These are phyloP conservation scores for Pyracantha coccinea DNA, from an alignment of 331 rosid genomes.

Conservation along the genomic window DNA sequence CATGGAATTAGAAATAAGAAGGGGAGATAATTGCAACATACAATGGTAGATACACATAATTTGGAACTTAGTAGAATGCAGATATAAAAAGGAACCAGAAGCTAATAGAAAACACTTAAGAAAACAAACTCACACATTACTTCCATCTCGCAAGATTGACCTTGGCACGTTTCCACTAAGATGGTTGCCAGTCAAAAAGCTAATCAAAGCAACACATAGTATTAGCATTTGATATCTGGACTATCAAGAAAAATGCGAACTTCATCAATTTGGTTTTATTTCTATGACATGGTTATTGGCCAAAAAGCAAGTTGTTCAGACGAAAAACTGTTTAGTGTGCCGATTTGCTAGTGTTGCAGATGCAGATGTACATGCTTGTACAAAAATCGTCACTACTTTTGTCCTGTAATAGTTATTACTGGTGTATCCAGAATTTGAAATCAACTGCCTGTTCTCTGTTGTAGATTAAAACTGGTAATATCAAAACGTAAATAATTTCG, in stretches of 20 bases:
- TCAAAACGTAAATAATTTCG: neutral
- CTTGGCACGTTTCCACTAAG: conserved; percentile 59
- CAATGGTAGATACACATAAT: neutral
- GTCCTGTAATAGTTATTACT: neutral
- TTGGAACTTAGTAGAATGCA: neutral
- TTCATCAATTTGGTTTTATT: neutral
- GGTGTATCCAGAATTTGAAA: neutral
- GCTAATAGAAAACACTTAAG: conserved; percentile 2
- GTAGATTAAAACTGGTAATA: neutral
- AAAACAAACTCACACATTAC: conserved; percentile 47
- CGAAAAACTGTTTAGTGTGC: neutral
- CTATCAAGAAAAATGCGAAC: neutral
- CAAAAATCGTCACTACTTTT: neutral
- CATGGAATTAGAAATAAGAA: too few species aligned
- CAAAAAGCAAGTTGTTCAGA: neutral
- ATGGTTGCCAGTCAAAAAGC: conserved; percentile 57
- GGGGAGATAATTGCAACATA: too few species aligned
- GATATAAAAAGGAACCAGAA: neutral
- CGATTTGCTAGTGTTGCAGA: neutral
- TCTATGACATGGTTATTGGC: neutral
- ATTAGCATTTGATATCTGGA: neutral
- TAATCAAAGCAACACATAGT: conserved; percentile 22
- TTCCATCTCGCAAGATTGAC: conserved; percentile 57
- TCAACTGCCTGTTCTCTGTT: neutral
- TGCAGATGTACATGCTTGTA: neutral